phyloP scores from a whole-genome alignment of 164 flowering plant genomes.

The Aristolochia fimbriata region DNA sequence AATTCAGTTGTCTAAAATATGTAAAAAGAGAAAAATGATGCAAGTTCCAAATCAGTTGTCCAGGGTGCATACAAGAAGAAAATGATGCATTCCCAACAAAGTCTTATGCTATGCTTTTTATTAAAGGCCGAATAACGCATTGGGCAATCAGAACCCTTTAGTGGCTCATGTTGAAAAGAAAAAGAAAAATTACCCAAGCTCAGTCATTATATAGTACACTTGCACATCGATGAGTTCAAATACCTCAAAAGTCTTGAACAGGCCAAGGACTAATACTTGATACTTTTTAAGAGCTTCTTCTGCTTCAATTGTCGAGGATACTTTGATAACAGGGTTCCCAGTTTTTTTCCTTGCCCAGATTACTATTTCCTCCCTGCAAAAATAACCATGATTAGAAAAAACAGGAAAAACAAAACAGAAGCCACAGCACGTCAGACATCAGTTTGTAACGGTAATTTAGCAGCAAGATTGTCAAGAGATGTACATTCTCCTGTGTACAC shows the following conservation, averaged over 20 bases:
- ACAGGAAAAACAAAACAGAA: not conserved
- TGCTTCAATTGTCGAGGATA: slow-evolving; percentile 42
- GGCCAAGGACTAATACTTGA: slow-evolving; percentile 44
- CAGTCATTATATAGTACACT: not conserved
- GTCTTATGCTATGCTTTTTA: too few species aligned
- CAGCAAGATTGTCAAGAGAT: not conserved
- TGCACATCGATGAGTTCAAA: not conserved
- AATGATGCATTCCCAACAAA: too few species aligned
- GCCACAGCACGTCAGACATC: too few species aligned
- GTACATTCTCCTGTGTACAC: not conserved
- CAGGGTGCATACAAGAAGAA: too few species aligned
- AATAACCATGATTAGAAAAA: not conserved
- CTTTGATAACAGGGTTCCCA: slow-evolving; percentile 59
- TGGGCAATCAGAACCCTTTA: too few species aligned
- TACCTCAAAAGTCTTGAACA: slow-evolving; percentile 78
- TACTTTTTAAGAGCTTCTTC: slow-evolving; percentile 52
- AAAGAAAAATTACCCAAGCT: not conserved
- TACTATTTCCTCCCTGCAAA: slow-evolving; percentile 70
- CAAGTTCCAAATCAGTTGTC: too few species aligned
- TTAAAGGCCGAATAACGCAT: too few species aligned
- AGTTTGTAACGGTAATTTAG: not conserved
- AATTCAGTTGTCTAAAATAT: not conserved
- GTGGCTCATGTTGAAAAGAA: too few species aligned
- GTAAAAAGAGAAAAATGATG: not conserved
- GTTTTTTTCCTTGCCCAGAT: slow-evolving; percentile 87